Conservation (phyloP, 78 protist species). For the Planoprotostelium fungivorum region DNA sequence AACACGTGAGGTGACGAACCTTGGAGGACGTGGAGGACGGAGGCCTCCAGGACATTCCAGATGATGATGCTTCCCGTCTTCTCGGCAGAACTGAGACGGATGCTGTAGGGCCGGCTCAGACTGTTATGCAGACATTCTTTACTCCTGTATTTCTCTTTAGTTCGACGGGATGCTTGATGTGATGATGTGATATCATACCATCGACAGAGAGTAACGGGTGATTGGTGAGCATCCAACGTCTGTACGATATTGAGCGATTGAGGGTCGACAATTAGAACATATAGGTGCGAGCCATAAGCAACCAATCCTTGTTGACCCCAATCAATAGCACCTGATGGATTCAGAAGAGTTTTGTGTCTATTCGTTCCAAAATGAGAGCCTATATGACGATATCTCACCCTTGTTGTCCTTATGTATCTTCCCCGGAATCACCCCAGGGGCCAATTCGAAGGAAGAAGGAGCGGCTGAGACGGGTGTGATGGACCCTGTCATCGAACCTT, state of each 20-base stretch:
- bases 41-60: not conserved
- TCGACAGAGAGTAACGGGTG: not conserved
- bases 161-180: too few relatives aligned
- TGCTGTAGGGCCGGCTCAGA: not conserved
- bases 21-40: not conserved
- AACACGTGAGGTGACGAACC: not conserved
- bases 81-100: not conserved
- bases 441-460: not conserved
- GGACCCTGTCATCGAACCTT: too few relatives aligned
- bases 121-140: not conserved
- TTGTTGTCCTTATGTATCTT: not conserved
- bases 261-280: not conserved
- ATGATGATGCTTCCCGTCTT: not conserved
- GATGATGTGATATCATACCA: not conserved
- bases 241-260: not conserved
- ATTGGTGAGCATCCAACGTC: not conserved
- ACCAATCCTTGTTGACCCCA: not conserved
- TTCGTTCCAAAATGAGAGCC: not conserved
- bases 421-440: not conserved
- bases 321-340: not conserved
- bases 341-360: not conserved
- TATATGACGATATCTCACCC: not conserved
- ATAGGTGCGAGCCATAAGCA: not conserved
- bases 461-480: too few relatives aligned
- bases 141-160: not conserved